These are phyloP conservation scores for Cadophora luteo-olivacea DNA, from an alignment of 2,329 filamentous ascomycete species.

Conservation along the genomic window DNA sequence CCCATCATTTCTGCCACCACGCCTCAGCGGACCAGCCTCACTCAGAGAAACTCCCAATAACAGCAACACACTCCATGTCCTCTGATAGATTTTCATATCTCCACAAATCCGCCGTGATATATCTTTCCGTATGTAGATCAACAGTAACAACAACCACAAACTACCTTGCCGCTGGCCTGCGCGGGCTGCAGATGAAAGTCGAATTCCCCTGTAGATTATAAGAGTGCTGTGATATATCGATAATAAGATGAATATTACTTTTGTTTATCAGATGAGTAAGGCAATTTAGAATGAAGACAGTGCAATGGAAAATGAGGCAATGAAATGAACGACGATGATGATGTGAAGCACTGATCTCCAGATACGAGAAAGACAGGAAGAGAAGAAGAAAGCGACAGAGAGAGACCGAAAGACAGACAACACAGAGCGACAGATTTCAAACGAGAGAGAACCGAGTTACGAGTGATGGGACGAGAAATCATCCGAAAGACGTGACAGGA, in stretches of 20 bases:
- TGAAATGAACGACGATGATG: conserved; percentile 23
- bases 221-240: neutral
- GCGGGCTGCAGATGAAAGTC: neutral
- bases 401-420: neutral
- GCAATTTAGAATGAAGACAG: neutral
- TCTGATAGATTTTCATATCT: neutral
- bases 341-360: conserved; percentile 12
- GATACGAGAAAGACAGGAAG: conserved; percentile 23
- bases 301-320: neutral
- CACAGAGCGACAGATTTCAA: neutral
- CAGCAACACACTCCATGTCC: neutral
- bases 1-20: conserved; percentile 22
- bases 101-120: neutral
- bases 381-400: conserved; percentile 19
- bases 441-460: neutral
- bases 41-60: neutral
- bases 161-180: conserved; percentile 4
- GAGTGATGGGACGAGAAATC: conserved; percentile 4
- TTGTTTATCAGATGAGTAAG: neutral
- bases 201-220: neutral
- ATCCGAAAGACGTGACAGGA: conserved; percentile 14
- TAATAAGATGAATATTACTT: neutral
- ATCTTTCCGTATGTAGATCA: neutral
- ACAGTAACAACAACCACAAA: neutral
- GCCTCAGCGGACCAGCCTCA: conserved; percentile 36